Conservation (phyloP, 208 protist genomes). For the Trypanosoma scelopori region DNA sequence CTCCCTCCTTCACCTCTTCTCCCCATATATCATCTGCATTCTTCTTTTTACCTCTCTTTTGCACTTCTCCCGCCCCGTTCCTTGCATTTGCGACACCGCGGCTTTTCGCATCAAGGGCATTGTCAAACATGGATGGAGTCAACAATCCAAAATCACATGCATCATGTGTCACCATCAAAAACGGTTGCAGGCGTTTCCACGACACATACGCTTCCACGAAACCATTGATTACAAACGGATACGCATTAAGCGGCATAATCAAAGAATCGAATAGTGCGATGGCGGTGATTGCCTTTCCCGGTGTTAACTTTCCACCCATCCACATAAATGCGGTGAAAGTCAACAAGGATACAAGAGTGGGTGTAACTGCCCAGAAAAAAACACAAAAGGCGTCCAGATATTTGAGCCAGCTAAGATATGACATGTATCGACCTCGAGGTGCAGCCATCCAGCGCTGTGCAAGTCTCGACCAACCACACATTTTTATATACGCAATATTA, state of each 20-base stretch:
- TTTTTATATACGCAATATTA: conserved; percentile 34
- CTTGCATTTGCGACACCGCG: too few species aligned
- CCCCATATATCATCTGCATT: too few species aligned
- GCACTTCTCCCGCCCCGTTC: too few species aligned
- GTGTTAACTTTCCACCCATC: conserved; percentile 30
- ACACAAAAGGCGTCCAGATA: conserved; percentile 37
- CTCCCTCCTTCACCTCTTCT: too few species aligned
- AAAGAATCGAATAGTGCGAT: conserved; percentile 29
- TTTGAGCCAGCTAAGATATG: conserved; percentile 32
- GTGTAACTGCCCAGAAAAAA: conserved; percentile 37
- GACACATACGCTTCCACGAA: conserved; percentile 35
- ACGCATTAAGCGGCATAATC: conserved; percentile 34
- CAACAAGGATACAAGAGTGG: conserved; percentile 32
- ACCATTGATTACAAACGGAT: conserved; percentile 37
- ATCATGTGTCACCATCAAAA: not conserved
- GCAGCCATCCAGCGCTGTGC: conserved; percentile 22
- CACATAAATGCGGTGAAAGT: conserved; percentile 34
- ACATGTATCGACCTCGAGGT: conserved; percentile 27
- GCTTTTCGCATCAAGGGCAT: too few species aligned
- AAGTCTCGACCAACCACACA: conserved; percentile 25
- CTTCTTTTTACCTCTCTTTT: too few species aligned
- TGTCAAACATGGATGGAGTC: too few species aligned
- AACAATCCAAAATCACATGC: not conserved
- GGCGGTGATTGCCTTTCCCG: conserved; percentile 28
- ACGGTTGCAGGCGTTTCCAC: conserved; percentile 21